Evolutionary conservation across 139 green algal species (phyloP).

Genomic region (Tetraselmis striata): DNA sequence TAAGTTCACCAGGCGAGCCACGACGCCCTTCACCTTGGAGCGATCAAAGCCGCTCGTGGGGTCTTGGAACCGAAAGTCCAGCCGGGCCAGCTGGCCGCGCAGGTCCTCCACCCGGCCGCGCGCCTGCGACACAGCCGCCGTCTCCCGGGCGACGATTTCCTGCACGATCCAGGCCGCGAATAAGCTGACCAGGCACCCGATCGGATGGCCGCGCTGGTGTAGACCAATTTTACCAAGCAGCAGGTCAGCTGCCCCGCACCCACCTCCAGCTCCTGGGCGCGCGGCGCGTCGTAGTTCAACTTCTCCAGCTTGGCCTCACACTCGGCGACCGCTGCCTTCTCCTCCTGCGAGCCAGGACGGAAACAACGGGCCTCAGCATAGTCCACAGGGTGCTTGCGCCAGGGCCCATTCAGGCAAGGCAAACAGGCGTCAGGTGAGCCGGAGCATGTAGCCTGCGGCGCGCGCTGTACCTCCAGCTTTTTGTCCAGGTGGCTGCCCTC

Average conservation of each 20-base stretch:
- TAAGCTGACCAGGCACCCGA: no score
- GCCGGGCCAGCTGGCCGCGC: slow-evolving; percentile 6
- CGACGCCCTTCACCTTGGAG: slow-evolving; percentile 65
- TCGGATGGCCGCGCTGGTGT: no score
- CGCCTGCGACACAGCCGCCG: background rate
- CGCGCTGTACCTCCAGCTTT: slow-evolving; percentile 41
- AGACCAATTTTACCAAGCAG: no score
- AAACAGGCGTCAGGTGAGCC: no score
- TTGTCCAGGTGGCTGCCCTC: slow-evolving; percentile 50
- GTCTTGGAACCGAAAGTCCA: slow-evolving; percentile 73
- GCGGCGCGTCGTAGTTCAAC: background rate
- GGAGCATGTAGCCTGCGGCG: no score
- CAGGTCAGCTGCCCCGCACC: no score
- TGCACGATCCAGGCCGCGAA: no score
- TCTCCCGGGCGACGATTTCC: background rate
- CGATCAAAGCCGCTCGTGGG: slow-evolving; percentile 66
- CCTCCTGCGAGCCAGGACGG: background rate
- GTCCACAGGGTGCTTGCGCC: no score
- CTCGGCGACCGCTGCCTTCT: background rate
- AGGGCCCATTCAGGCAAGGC: no score
- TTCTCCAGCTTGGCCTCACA: background rate
- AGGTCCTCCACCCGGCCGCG: slow-evolving; percentile 17
- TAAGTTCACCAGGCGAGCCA: slow-evolving; percentile 77
- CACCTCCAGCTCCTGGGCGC: background rate
- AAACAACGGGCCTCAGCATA: no score